Conservation (phyloP, 2,329 filamentous ascomycete species). For the Diaporthe humulicola region DNA sequence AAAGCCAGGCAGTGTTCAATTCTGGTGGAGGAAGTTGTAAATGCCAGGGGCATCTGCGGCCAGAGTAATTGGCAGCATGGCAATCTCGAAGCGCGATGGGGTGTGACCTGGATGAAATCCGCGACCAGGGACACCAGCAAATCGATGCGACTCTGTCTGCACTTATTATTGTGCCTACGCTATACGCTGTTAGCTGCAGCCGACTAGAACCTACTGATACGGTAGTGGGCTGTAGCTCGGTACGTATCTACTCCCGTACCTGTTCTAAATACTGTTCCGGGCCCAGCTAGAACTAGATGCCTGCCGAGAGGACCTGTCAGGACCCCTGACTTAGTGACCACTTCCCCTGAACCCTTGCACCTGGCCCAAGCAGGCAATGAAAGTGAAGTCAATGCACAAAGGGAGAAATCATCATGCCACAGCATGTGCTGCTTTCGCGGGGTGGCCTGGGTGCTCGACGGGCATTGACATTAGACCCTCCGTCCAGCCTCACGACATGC, state of each 20-base stretch:
- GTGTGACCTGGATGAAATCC: slow-evolving; percentile 24
- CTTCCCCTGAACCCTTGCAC: slow-evolving; percentile 32
- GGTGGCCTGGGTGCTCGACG: neutral
- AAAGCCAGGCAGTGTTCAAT: slow-evolving; percentile 16
- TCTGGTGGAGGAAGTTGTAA: neutral
- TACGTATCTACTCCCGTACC: slow-evolving; percentile 5
- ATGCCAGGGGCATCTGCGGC: slow-evolving; percentile 29
- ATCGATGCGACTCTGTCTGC: slow-evolving; percentile 21
- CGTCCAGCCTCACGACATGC: neutral
- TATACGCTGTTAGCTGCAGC: neutral
- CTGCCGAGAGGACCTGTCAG: slow-evolving; percentile 16
- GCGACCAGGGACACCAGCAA: slow-evolving; percentile 6
- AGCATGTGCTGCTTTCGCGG: neutral
- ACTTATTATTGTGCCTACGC: neutral
- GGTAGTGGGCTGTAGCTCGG: neutral
- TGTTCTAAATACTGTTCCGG: neutral
- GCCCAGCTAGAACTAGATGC: neutral
- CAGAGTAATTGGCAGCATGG: slow-evolving; percentile 17
- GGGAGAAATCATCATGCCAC: slow-evolving; percentile 24
- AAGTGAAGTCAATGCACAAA: slow-evolving; percentile 25
- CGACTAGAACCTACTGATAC: neutral
- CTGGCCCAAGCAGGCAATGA: slow-evolving; percentile 2
- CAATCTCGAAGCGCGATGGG: slow-evolving; percentile 1
- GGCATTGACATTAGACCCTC: slow-evolving; percentile 5
- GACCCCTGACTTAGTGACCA: slow-evolving; percentile 31